Conservation (phyloP, 208 protist genomes). For the Phytomonas sp. region DNA sequence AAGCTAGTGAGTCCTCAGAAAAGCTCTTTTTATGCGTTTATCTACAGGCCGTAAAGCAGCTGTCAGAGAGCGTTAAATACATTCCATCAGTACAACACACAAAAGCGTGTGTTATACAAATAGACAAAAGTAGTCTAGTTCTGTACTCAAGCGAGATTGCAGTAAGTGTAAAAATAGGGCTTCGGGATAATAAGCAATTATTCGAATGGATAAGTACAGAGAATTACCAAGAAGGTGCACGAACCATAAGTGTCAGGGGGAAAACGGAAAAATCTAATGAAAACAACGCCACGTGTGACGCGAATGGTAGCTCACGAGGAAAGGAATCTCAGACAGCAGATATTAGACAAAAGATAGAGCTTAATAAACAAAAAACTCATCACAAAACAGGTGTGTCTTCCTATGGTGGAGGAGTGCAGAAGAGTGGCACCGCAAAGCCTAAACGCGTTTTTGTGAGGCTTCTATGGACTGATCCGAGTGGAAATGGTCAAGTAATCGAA, state of each 20-base stretch:
- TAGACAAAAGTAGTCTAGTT: conserved; percentile 15
- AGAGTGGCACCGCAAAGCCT: background rate
- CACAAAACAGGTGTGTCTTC: no score
- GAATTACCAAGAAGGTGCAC: conserved; percentile 1
- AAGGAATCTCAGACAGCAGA: background rate
- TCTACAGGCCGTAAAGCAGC: conserved; percentile 39
- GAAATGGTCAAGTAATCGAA: background rate
- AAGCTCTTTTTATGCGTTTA: conserved; percentile 74
- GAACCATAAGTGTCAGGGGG: background rate
- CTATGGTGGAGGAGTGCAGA: background rate
- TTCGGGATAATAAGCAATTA: conserved; percentile 36
- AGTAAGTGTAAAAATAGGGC: conserved; percentile 33
- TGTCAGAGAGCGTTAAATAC: conserved; percentile 14
- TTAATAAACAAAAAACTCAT: no score
- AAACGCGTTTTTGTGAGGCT: background rate
- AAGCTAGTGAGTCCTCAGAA: conserved; percentile 44
- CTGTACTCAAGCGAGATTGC: conserved; percentile 46
- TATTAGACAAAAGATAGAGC: no score
- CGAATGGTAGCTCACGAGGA: background rate
- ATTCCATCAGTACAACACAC: conserved; percentile 17
- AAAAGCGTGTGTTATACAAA: conserved; percentile 17
- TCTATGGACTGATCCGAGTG: conserved; percentile 3
- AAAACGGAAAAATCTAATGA: background rate
- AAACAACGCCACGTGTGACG: background rate
- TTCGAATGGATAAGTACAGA: conserved; percentile 22